Evolutionary conservation across 2,329 filamentous ascomycete species (phyloP), one percentile per base, ranked within the genome.

Genomic region (Alternaria gansuensis): DNA sequence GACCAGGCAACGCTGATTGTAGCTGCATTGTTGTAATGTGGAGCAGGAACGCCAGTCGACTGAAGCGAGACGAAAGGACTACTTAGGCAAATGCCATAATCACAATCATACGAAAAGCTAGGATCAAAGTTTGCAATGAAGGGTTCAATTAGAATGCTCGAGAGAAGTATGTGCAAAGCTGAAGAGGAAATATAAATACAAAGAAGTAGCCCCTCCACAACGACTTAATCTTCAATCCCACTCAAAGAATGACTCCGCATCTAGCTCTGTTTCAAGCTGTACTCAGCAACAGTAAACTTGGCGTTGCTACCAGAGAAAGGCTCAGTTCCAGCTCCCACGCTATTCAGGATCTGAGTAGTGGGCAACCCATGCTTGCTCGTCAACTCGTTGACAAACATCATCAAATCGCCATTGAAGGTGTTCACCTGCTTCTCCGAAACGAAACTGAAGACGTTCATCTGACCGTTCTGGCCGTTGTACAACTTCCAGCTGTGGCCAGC

Each of bases 381-480:
- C 24, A 90, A 77, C 71, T 88, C 88, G 7, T 77, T 80, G 62
- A 87, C 77, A 76, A 90, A 90, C 6, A 80, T 75, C 65, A 80
- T 80, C 63, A 89, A 68, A 70, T 90, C 85, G 29, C 82, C 86
- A 39, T 77, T 80, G 75, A 87, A 90, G 73, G 64, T 81, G 23
- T 77, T 80, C n/a, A 83, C 75, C 34, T 82, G 73, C 45, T 74
- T 80, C 17, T 64, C 58, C 0, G 83, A 82, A 6, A 87, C 83
- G 62, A 87, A 90, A 67, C 83, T 86, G 77, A 83, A 89, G 10
- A 90, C 87, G 3, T 81, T 84, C 74, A 82, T 88, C 51, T 76
- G 72, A 28, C 85, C 84, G 64, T 89, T 88, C n/a, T 75, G 76
- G n/a, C 88, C 88, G 57, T 80, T 80, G 77, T 82, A 89, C 48